Conservation (phyloP, 257 asterid species). For the Ehretia macrophylla region DNA sequence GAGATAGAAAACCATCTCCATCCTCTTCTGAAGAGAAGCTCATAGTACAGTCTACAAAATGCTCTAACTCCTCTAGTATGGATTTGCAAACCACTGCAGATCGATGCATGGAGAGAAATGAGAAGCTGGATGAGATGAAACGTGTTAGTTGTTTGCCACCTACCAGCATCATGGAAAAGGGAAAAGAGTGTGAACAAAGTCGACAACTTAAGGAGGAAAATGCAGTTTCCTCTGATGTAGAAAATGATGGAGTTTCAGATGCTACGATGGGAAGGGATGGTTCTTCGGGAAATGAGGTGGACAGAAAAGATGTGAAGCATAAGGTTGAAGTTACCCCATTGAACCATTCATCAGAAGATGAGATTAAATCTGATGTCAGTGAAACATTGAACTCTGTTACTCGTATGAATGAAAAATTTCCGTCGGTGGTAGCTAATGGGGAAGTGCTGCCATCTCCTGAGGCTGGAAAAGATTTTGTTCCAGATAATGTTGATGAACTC, state of each 20-base stretch:
- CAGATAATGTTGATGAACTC: slow-evolving; percentile 19
- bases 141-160: slow-evolving; percentile 17
- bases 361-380: slow-evolving; percentile 17
- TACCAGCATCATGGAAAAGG: slow-evolving; percentile 21
- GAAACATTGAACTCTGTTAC: slow-evolving; percentile 20
- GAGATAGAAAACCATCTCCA: slow-evolving; percentile 24
- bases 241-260: slow-evolving; percentile 18
- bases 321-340: slow-evolving; percentile 25
- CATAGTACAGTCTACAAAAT: slow-evolving; percentile 21
- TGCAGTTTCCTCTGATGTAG: slow-evolving; percentile 10
- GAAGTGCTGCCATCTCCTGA: slow-evolving; percentile 18
- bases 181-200: slow-evolving; percentile 21
- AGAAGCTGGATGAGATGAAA: slow-evolving; percentile 28
- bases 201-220: slow-evolving; percentile 28
- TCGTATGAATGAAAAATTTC: slow-evolving; percentile 15
- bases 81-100: slow-evolving; percentile 27
- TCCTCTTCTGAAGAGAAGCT: slow-evolving; percentile 29
- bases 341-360: slow-evolving; percentile 13
- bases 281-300: slow-evolving; percentile 6
- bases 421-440: slow-evolving; percentile 7
- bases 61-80: slow-evolving; percentile 14
- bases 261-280: slow-evolving; percentile 20
- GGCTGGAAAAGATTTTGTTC: slow-evolving; percentile 12
- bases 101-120: slow-evolving; percentile 24
- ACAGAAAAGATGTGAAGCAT: slow-evolving; percentile 19